Evolutionary conservation across 805 yeast genomes (phyloP).

Genomic region (Saccharomyces kudriavzevii): DNA sequence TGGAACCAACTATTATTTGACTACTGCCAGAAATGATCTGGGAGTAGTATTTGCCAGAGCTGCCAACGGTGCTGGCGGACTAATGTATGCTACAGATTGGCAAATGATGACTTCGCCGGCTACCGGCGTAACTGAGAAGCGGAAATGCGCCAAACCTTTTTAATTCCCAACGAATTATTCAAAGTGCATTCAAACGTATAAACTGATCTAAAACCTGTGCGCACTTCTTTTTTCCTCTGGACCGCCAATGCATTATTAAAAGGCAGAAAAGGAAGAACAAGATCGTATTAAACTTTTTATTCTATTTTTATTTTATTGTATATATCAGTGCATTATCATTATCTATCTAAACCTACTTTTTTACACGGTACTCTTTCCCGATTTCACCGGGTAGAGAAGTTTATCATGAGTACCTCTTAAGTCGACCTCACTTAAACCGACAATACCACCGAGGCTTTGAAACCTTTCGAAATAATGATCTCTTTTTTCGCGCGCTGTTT

Average conservation of each 20-base stretch:
- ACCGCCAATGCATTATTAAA: neutral
- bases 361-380: neutral
- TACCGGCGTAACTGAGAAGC: slow-evolving; percentile 64
- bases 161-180: slow-evolving; percentile 10
- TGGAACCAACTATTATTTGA: slow-evolving; percentile 80
- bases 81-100: slow-evolving; percentile 91
- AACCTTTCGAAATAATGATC: slow-evolving; percentile 61
- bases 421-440: slow-evolving; percentile 80
- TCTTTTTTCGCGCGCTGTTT: slow-evolving; percentile 52
- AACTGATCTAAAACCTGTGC: neutral
- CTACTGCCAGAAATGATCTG: slow-evolving; percentile 82
- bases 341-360: neutral
- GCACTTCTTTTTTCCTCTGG: neutral
- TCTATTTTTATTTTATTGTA: neutral
- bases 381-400: slow-evolving; percentile 20
- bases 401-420: slow-evolving; percentile 44
- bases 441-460: slow-evolving; percentile 54
- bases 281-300: neutral
- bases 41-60: slow-evolving; percentile 89
- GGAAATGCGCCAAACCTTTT: slow-evolving; percentile 92
- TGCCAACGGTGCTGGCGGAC: slow-evolving; percentile 55
- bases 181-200: slow-evolving; percentile 1
- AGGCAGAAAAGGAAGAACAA: neutral
- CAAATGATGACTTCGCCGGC: slow-evolving; percentile 78
- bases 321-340: neutral